Percentiles rank a stretch among this genome's conserved stretches.
Evolutionary conservation across 352 stramenopile genomes (phyloP).

Genomic region (Phytophthora constricta): DNA sequence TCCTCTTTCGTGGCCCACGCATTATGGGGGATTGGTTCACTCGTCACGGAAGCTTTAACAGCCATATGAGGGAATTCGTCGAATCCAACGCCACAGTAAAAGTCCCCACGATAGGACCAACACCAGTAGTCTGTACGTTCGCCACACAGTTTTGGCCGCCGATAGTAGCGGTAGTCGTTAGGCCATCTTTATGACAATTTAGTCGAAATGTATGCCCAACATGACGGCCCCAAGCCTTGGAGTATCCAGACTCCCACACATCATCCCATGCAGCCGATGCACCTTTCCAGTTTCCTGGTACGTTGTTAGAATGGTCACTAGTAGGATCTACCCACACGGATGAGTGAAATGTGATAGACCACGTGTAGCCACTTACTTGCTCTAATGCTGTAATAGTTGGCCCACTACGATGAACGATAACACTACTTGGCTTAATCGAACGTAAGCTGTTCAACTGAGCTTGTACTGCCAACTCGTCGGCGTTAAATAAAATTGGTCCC

Average conservation of each 20-base stretch:
- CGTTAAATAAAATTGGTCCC: constrained; percentile 88
- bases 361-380: constrained; percentile 90
- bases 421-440: constrained; percentile 92
- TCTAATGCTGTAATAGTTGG: constrained; percentile 37
- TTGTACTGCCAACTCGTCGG: constrained; percentile 83
- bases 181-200: constrained; percentile 62
- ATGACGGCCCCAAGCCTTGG: constrained; percentile 97
- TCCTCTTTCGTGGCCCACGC: constrained; percentile 88
- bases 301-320: constrained; percentile 78
- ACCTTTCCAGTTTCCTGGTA: constrained; percentile 94
- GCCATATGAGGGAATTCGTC: constrained; percentile 70
- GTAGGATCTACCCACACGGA: constrained; percentile 94
- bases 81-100: constrained; percentile 94
- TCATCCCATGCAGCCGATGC: constrained; percentile 78
- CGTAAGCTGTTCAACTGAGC: constrained; percentile 92
- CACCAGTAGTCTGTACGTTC: constrained; percentile 34
- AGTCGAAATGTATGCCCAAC: constrained; percentile 88
- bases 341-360: constrained; percentile 94
- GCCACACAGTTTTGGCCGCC: constrained; percentile 56
- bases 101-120: constrained; percentile 90
- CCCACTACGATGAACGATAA: constrained; percentile 81
- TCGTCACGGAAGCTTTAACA: constrained; percentile 65
- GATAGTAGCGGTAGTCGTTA: constrained; percentile 70
- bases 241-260: constrained; percentile 94
- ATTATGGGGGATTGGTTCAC: constrained; percentile 92